phyloP scores from a whole-genome alignment of 331 rosid species.

The Malus hybrid region DNA sequence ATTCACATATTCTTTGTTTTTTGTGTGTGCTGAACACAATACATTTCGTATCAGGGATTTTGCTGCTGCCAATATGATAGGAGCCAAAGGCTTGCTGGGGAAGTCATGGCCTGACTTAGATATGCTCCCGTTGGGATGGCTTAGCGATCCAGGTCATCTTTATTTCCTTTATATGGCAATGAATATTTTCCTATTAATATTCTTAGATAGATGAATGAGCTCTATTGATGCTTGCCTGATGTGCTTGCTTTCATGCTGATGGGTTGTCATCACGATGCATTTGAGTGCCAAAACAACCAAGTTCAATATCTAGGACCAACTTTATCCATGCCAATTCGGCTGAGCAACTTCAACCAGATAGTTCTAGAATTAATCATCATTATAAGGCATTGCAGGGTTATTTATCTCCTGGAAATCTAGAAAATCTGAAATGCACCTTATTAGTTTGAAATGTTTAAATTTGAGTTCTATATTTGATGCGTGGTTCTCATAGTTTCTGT shows the following conservation, averaged over 20 bases:
- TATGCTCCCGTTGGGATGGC: constrained; percentile 95
- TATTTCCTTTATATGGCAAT: constrained; percentile 3
- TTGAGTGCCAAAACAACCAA: not conserved
- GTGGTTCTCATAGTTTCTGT: not conserved
- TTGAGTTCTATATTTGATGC: not conserved
- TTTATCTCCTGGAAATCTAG: not conserved
- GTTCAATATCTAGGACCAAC: not conserved
- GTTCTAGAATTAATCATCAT: not conserved
- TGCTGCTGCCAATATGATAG: constrained; percentile 64
- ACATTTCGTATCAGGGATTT: constrained; percentile 53
- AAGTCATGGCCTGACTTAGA: constrained; percentile 97
- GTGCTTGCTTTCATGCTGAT: not conserved
- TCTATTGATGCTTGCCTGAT: not conserved
- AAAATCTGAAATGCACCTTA: not conserved
- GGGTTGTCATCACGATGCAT: not conserved
- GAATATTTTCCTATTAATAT: constrained; percentile 11
- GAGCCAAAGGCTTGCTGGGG: constrained; percentile 64
- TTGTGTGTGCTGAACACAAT: not conserved
- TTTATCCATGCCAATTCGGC: not conserved
- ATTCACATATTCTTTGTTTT: not conserved
- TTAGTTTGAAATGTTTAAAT: not conserved
- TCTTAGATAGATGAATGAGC: not conserved
- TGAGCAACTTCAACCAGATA: not conserved
- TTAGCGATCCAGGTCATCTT: constrained; percentile 60
- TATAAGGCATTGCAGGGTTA: not conserved